Base-by-base conservation (phyloP, 2,329 filamentous ascomycete genomes). In the Fusarium brevicatenulatum region DNA sequence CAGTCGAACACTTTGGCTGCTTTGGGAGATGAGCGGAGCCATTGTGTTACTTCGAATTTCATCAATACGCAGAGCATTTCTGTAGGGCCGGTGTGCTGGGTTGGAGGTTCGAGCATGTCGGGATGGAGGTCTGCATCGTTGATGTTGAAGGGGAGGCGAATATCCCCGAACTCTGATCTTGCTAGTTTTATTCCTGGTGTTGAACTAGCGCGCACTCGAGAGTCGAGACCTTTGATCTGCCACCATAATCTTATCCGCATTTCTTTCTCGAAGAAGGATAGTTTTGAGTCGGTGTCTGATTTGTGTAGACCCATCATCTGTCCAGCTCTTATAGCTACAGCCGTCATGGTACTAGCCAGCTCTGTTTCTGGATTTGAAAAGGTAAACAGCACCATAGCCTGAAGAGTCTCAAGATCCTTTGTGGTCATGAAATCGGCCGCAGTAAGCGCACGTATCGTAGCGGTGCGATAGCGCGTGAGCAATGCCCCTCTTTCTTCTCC, bases 71-170 rank as follows among this genome's bases (percentile, higher is more conserved):
- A 88, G 0, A 87, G 84, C 85, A 90, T 90, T 63, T 90, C 87
- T 0, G 89, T 90, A 55, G 88, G 88, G 0, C 86, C 85, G 1
- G 75, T 71, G 13, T 86, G 81, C 25, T 86, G 83, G 4, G 80
- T 55, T 0, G 87, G 87, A 2, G 85, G 82, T 1, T 84, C 82
- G 1, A 77, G 80, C 84, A 87, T 88, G 10, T 82, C 81, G 0
- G 87, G 87, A n/a, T 82, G 78, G 5, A 91, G 78, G 43, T 89
- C 86, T 9, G 76, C 76, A 68, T 91, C 89, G 58, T 90, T 86
- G 55, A 90, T 79, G 63, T 91, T 91, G 5, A 88, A 79, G 2
- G 89, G 88, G 74, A 87, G 82, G 34, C 72, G 68, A 5, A 71
- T n/a, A 16, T 73, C 56, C 4, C 66, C 70, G 16, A 74, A 55